A percentile compares a stretch with the other conserved stretches of the same genome.
Conservation (phyloP, 768 basidiomycete species). For the Suillus subluteus region DNA sequence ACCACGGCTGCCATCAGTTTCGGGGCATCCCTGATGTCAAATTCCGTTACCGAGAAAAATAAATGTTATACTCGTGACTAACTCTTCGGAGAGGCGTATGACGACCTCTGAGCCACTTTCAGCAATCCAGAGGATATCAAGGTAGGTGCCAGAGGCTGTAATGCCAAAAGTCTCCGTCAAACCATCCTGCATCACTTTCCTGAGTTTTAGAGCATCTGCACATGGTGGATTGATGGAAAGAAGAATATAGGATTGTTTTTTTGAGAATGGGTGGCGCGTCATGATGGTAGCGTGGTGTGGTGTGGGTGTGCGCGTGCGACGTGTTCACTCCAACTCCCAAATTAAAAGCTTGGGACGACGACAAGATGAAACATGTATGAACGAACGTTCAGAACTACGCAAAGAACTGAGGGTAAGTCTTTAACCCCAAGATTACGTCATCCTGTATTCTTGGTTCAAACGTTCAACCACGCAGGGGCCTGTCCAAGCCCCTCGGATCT, state of each 20-base stretch:
- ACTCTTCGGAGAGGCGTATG: conserved; percentile 20
- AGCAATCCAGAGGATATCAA: conserved; percentile 62
- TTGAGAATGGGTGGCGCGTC: background rate
- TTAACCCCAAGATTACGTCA: background rate
- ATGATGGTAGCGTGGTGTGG: background rate
- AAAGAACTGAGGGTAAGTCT: too few species aligned
- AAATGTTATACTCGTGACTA: conserved; percentile 19
- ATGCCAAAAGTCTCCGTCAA: conserved; percentile 59
- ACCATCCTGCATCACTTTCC: conserved; percentile 59
- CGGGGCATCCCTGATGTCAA: conserved; percentile 25
- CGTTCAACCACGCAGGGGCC: background rate
- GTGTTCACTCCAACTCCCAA: background rate
- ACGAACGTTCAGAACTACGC: background rate
- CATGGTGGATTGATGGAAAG: conserved; percentile 6
- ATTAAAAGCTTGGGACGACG: background rate
- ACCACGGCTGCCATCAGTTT: conserved; percentile 31
- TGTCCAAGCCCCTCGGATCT: background rate
- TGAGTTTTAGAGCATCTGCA: conserved; percentile 46
- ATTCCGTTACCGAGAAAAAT: background rate
- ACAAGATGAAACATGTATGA: background rate
- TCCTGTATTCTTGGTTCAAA: background rate
- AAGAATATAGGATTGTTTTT: background rate
- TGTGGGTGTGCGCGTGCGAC: too few species aligned
- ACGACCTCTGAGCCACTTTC: conserved; percentile 26
- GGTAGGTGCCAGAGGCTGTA: conserved; percentile 50